phyloP scores from a whole-genome alignment of 371 early-diverging fungal species.

The Actinomortierella wolfii region DNA sequence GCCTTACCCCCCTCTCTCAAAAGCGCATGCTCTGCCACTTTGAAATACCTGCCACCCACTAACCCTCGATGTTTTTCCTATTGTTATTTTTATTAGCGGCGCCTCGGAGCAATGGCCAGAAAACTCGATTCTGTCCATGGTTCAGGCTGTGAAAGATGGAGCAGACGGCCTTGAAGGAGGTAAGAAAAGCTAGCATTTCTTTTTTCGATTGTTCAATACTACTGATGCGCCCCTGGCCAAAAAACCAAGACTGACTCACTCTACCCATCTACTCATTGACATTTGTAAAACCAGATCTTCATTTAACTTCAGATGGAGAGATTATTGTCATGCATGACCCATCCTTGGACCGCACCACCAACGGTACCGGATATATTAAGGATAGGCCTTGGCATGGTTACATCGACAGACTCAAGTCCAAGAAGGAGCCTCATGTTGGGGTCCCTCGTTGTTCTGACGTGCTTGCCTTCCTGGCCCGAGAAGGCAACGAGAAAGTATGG shows the following conservation, averaged over 20 bases:
- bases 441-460: slow-evolving; percentile 65
- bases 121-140: slow-evolving; percentile 64
- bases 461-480: slow-evolving; percentile 53
- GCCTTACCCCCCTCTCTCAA: not conserved
- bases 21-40: no score
- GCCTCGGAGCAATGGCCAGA: slow-evolving; percentile 66
- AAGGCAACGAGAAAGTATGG: slow-evolving; percentile 53
- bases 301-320: slow-evolving; percentile 63
- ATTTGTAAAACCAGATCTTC: slow-evolving; percentile 61
- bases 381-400: slow-evolving; percentile 60
- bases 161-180: slow-evolving; percentile 68
- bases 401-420: slow-evolving; percentile 59
- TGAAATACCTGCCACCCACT: not conserved
- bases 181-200: slow-evolving; percentile 16
- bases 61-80: not conserved
- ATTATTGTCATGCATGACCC: slow-evolving; percentile 71
- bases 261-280: not conserved
- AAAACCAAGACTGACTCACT: no score
- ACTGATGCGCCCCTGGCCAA: no score
- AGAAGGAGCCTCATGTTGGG: slow-evolving; percentile 51
- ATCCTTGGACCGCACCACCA: slow-evolving; percentile 60
- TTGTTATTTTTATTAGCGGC: slow-evolving; percentile 50
- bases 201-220: slow-evolving; percentile 1
- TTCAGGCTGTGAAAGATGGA: slow-evolving; percentile 59
- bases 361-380: slow-evolving; percentile 56